These are phyloP conservation scores for Adenanthera pavonina DNA, from an alignment of 306 rosid genomes.

Conservation along the genomic window DNA sequence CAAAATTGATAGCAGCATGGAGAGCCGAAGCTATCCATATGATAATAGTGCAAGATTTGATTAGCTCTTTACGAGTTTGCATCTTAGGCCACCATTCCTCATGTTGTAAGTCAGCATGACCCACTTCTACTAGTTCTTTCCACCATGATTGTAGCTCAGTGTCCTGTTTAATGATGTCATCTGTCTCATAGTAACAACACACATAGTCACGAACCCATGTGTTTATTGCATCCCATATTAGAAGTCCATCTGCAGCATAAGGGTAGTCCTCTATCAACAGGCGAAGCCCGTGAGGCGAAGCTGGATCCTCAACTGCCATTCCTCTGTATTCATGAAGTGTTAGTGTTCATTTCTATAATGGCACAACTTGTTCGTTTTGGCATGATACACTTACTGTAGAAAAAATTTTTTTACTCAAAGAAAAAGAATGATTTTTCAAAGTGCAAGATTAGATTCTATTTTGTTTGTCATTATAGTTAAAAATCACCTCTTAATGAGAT, in stretches of 20 bases:
- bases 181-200: not conserved
- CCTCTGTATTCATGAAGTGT: not conserved
- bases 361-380: no score
- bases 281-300: not conserved
- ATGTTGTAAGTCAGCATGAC: not conserved
- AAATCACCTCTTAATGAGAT: slow-evolving; percentile 4
- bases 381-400: no score
- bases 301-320: not conserved
- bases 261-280: not conserved
- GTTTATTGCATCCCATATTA: not conserved
- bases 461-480: not conserved
- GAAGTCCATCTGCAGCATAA: not conserved
- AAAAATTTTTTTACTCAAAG: no score
- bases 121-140: not conserved
- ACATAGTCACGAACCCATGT: not conserved
- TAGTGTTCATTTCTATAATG: no score
- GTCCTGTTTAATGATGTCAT: not conserved
- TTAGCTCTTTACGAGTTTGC: not conserved
- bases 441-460: not conserved
- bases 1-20: not conserved
- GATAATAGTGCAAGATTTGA: not conserved
- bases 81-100: not conserved
- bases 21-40: not conserved
- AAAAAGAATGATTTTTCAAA: no score
- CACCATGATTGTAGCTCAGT: not conserved